Percentiles rank a stretch among this genome's conserved stretches.
phyloP scores from a whole-genome alignment of 2,329 filamentous ascomycete genomes.

The Teratosphaeria viscida region DNA sequence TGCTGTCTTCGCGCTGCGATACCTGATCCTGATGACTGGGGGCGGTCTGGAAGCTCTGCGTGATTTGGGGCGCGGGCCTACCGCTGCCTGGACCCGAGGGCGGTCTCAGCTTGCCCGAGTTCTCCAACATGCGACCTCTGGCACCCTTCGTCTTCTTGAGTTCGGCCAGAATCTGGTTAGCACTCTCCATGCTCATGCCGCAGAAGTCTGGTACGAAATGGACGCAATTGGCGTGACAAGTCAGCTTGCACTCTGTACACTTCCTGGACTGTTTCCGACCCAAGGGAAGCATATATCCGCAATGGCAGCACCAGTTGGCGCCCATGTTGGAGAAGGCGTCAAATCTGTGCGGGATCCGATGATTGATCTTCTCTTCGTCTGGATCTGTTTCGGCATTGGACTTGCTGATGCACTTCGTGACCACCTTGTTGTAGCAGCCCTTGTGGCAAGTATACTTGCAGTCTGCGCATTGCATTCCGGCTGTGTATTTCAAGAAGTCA shows the following conservation, averaged over 20 bases:
- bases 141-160: constrained; percentile 66
- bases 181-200: constrained; percentile 96
- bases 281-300: constrained; percentile 88
- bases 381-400: constrained; percentile 97
- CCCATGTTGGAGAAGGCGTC: constrained; percentile 94
- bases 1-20: constrained; percentile 8
- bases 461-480: constrained; percentile 98
- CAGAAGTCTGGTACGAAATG: constrained; percentile 98
- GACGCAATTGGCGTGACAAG: constrained; percentile 80
- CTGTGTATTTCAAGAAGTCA: constrained; percentile 96
- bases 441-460: constrained; percentile 99
- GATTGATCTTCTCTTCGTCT: constrained; percentile 99
- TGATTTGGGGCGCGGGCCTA: constrained; percentile 35
- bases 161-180: constrained; percentile 84
- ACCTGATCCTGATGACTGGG: constrained; percentile 29
- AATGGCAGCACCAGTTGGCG: constrained; percentile 99
- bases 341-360: constrained; percentile 96
- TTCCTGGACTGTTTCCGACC: constrained; percentile 91
- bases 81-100: constrained; percentile 19
- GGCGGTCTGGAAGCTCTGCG: constrained; percentile 25
- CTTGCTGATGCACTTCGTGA: constrained; percentile 99
- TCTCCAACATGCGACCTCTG: constrained; percentile 14
- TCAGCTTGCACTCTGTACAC: constrained; percentile 88
- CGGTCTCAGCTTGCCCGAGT: constrained; percentile 48
- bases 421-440: constrained; percentile 91